Evolutionary conservation across 345 rosid species (phyloP).

Genomic region (Moringa oleifera): DNA sequence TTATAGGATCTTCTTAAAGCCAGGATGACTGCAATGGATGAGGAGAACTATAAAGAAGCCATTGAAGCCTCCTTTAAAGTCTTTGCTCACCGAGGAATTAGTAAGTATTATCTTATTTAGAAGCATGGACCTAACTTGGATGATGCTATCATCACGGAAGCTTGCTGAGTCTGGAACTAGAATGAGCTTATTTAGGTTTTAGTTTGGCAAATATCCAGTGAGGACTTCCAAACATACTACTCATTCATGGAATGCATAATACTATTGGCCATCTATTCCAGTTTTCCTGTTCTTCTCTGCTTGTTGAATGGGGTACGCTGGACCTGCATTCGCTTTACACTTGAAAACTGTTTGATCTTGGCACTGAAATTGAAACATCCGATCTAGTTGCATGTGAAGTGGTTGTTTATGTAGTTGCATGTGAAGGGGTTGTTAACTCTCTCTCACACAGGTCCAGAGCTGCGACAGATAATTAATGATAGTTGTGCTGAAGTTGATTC

Average conservation of each 20-base stretch:
- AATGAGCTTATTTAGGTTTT: not conserved
- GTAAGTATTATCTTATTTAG: slow-evolving; percentile 46
- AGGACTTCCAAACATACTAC: not conserved
- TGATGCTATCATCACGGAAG: too few species aligned
- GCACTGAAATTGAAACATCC: not conserved
- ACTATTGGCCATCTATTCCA: too few species aligned
- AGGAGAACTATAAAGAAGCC: slow-evolving; percentile 96
- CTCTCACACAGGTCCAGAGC: slow-evolving; percentile 48
- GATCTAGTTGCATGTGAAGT: not conserved
- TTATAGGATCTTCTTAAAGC: slow-evolving; percentile 74
- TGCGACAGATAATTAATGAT: slow-evolving; percentile 57
- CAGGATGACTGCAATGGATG: slow-evolving; percentile 63
- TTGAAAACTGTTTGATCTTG: too few species aligned
- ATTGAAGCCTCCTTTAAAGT: slow-evolving; percentile 85
- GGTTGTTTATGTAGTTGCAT: slow-evolving; percentile 1
- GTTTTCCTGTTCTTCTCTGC: too few species aligned
- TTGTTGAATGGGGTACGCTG: not conserved
- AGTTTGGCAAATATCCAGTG: not conserved
- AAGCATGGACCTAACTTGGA: slow-evolving; percentile 6
- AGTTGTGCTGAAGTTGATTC: slow-evolving; percentile 55
- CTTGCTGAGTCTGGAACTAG: slow-evolving; percentile 14
- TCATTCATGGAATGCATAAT: too few species aligned
- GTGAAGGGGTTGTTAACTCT: not conserved
- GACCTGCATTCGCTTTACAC: not conserved
- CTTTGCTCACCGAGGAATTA: slow-evolving; percentile 81